phyloP scores from a whole-genome alignment of 192 early-diverging fungal species.

The Rhizophagus clarus region DNA sequence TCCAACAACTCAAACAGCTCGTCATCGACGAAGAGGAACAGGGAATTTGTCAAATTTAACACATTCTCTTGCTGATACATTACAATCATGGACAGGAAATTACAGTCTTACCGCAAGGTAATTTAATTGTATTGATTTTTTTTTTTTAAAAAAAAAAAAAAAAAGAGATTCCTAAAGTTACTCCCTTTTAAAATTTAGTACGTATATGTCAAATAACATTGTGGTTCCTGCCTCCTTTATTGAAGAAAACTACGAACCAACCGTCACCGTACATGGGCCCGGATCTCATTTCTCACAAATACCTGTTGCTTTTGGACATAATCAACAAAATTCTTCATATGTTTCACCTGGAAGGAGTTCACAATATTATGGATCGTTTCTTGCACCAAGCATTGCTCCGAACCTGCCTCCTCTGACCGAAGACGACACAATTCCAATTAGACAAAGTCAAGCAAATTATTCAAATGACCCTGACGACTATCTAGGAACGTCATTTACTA shows the following conservation, averaged over 20 bases:
- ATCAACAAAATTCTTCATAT: neutral
- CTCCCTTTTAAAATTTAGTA: slow-evolving; percentile 20
- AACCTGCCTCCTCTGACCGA: neutral
- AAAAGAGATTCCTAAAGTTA: too few species aligned
- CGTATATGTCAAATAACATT: slow-evolving; percentile 30
- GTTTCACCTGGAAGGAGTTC: neutral
- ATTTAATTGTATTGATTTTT: neutral
- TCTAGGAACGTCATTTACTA: neutral
- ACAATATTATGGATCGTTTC: neutral
- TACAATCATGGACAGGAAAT: slow-evolving; percentile 28
- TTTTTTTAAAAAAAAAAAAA: neutral
- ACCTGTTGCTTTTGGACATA: neutral
- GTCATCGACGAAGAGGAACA: neutral
- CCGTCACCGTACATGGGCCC: neutral
- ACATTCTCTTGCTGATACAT: neutral
- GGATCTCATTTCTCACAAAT: neutral
- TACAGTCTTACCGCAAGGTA: slow-evolving; percentile 15
- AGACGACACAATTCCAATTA: neutral
- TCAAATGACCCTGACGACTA: neutral
- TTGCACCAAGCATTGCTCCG: neutral
- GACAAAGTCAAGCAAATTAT: neutral
- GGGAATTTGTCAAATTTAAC: neutral
- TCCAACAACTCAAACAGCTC: slow-evolving; percentile 22
- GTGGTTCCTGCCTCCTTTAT: slow-evolving; percentile 22
- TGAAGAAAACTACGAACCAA: neutral